Evolutionary conservation across 495 filamentous ascomycete species (phyloP).

Genomic region (Daldinia grandis): DNA sequence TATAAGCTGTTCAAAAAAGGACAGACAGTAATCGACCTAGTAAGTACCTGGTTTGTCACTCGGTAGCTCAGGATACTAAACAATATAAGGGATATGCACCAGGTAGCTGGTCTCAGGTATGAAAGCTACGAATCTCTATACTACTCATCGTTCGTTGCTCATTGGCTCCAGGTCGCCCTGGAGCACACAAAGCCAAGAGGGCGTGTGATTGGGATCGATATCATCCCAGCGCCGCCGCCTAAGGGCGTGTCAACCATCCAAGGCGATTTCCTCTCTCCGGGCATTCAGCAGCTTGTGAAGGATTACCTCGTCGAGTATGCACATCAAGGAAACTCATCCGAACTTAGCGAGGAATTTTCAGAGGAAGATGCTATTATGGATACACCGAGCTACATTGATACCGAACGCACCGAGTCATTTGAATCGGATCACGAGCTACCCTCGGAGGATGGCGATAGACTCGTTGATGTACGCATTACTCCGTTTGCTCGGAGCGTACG

Average conservation of each 20-base stretch:
- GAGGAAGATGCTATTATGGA: constrained; percentile 42
- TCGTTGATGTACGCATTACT: constrained; percentile 72
- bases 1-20: constrained; percentile 78
- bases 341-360: constrained; percentile 22
- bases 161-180: constrained; percentile 72
- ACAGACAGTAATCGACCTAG: constrained; percentile 89
- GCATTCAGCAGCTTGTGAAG: constrained; percentile 77
- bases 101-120: constrained; percentile 91
- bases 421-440: constrained; percentile 44
- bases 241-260: constrained; percentile 91
- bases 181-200: constrained; percentile 78
- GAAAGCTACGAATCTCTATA: constrained; percentile 4
- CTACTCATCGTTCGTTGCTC: background rate
- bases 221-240: constrained; percentile 90
- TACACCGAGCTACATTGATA: constrained; percentile 62
- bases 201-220: constrained; percentile 86
- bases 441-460: constrained; percentile 52
- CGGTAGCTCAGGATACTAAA: constrained; percentile 14
- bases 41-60: constrained; percentile 46
- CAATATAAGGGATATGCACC: constrained; percentile 86
- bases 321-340: constrained; percentile 46
- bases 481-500: background rate
- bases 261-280: constrained; percentile 81
- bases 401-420: constrained; percentile 53
- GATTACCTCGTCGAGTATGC: constrained; percentile 72